Evolutionary conservation across 441 rosid species (phyloP), one percentile per base, ranked within the genome.

Genomic region (Brassica hybrid): DNA sequence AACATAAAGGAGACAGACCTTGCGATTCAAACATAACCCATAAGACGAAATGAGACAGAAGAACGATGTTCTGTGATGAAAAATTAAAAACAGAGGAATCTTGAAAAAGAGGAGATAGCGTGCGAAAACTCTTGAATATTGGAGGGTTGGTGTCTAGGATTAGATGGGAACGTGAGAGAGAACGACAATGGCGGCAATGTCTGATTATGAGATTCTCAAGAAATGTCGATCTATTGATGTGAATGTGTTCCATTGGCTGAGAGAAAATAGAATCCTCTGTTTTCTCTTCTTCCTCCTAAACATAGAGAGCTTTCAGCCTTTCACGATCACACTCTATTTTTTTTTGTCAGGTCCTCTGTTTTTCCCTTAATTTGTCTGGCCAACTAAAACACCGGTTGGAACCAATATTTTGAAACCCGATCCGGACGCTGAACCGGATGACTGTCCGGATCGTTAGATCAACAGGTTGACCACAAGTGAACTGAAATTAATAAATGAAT

Each of bases 111-210:
- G 19, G 62, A 72, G 74, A 73, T 60, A 73, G 36, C 32, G 7
- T 58, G 62, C 10, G 65, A 61, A 57, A 69, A 48, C 58, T 57
- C 74, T 43, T 67, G 72, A 79, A 72, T 18, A 52, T 52, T 52
- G 58, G 19, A 17, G 56, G 45, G 56, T 10, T 66, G 75, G 67
- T 59, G 78, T 62, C 50, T 81, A 67, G 77, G 74, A 74, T 81
- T 81, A 67, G 86, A 83, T 67, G 48, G 18, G 9, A 86, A 85
- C 61, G 84, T 74, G 85, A 77, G 86, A 86, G 81, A 70, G 76
- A 83, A 78, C 84, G 86, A 75, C 5, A 61, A 86, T 85, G 76
- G 73, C 67, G 91, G 87, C 19, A 11, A 62, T 76, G 16, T 76
- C 34, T 23, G 54, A 45, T 75, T 16, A 69, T 1, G 63, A 79